Evolutionary conservation across 352 stramenopile species (phyloP).

Genomic region (Peronosclerospora sorghi): DNA sequence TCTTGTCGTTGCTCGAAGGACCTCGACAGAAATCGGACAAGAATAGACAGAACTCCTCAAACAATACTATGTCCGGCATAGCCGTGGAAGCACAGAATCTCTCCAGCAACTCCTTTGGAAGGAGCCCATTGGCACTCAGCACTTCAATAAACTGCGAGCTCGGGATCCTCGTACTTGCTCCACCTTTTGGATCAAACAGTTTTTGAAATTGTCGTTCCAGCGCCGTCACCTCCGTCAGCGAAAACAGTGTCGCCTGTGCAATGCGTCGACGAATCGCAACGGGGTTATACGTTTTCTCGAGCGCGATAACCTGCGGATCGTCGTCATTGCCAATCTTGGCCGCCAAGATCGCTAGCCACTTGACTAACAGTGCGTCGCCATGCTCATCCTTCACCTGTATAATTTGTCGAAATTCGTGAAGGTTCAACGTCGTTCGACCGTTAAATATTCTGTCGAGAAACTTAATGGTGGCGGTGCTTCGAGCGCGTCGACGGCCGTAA

Average conservation of each 20-base stretch:
- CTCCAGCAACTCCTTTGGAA: conserved; percentile 31
- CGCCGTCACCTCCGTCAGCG: conserved; percentile 52
- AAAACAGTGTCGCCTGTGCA: conserved; percentile 56
- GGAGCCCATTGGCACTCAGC: conserved; percentile 30
- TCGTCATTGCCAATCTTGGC: conserved; percentile 57
- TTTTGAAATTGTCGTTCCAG: conserved; percentile 74
- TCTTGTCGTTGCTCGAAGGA: conserved; percentile 21
- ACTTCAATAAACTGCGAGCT: conserved; percentile 46
- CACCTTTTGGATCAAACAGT: conserved; percentile 63
- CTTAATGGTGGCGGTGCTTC: conserved; percentile 26
- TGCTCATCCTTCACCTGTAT: conserved; percentile 41
- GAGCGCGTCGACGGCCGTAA: conserved; percentile 48
- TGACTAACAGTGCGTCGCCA: conserved; percentile 43
- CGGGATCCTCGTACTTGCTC: conserved; percentile 53
- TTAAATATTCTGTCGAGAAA: conserved; percentile 60
- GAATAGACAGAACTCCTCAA: conserved; percentile 78
- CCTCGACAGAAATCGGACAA: conserved; percentile 67
- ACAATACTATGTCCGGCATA: conserved; percentile 44
- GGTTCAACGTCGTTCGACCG: conserved; percentile 23
- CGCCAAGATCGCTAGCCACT: conserved; percentile 55
- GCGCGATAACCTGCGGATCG: conserved; percentile 53
- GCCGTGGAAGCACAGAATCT: conserved; percentile 32
- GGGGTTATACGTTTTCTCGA: conserved; percentile 74
- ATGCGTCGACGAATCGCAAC: conserved; percentile 74
- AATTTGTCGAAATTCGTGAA: conserved; percentile 52